These are phyloP conservation scores for Teunomyces lycoperdinae DNA, from an alignment of 805 yeast species.

Conservation along the genomic window DNA sequence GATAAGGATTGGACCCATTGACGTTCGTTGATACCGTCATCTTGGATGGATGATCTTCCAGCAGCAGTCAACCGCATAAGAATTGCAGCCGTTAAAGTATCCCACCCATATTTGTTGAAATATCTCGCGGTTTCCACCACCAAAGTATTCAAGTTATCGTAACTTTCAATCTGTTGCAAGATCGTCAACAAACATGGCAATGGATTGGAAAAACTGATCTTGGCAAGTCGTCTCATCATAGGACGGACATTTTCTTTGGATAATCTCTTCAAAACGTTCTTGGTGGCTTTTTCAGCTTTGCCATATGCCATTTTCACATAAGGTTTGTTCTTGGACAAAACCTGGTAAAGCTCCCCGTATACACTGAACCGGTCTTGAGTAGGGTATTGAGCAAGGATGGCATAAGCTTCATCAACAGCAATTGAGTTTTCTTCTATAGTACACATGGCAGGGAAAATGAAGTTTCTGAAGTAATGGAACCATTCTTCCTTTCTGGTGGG, in stretches of 20 bases:
- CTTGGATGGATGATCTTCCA: conserved; percentile 65
- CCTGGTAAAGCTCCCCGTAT: conserved; percentile 73
- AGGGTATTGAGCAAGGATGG: conserved; percentile 51
- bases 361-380: conserved; percentile 66
- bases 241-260: conserved; percentile 74
- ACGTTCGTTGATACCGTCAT: conserved; percentile 75
- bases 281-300: conserved; percentile 75
- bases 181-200: conserved; percentile 69
- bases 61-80: conserved; percentile 63
- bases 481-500: conserved; percentile 27
- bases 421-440: conserved; percentile 56
- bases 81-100: conserved; percentile 70
- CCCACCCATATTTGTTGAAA: conserved; percentile 81
- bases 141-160: conserved; percentile 77
- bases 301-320: conserved; percentile 57
- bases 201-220: conserved; percentile 73
- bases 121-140: conserved; percentile 76
- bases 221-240: conserved; percentile 71
- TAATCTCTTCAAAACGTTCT: conserved; percentile 71
- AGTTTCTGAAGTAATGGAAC: conserved; percentile 63
- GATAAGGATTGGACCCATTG: conserved; percentile 87
- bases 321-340: conserved; percentile 53
- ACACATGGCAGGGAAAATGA: conserved; percentile 60
- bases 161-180: conserved; percentile 83
- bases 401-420: conserved; percentile 57